A percentile compares a stretch with the other conserved stretches of the same genome.
Conservation (phyloP, 352 stramenopile species). For the Globisporangium radiosum region DNA sequence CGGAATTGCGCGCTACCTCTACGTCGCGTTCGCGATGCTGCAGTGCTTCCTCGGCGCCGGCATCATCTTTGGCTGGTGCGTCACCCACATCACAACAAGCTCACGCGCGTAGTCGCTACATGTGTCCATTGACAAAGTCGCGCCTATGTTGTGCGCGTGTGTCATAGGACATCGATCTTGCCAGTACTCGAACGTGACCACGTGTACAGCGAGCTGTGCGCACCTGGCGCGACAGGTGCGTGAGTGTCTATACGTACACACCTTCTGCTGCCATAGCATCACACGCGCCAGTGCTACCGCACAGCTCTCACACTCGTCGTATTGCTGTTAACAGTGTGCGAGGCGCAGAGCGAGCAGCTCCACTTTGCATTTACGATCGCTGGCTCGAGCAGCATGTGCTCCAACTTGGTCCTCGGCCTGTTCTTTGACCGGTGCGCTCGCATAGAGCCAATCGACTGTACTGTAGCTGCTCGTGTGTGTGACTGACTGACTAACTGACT, state of each 20-base stretch:
- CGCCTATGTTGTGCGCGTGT: neutral
- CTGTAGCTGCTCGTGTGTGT: too few species aligned
- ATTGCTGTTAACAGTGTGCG: slow-evolving; percentile 24
- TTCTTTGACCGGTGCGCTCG: slow-evolving; percentile 36
- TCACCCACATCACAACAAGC: neutral
- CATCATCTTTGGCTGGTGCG: slow-evolving; percentile 57
- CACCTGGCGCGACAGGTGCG: slow-evolving; percentile 28
- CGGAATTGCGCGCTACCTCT: slow-evolving; percentile 22
- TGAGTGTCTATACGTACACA: neutral
- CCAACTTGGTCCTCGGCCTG: slow-evolving; percentile 53
- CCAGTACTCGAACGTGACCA: slow-evolving; percentile 50
- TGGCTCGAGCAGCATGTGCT: slow-evolving; percentile 52
- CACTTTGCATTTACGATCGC: slow-evolving; percentile 61
- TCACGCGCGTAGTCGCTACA: neutral
- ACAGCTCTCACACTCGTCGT: too few species aligned
- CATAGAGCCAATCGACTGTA: too few species aligned
- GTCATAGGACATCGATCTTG: slow-evolving; percentile 42
- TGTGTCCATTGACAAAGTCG: slow-evolving; percentile 4
- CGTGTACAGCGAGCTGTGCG: slow-evolving; percentile 54
- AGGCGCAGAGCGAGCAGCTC: slow-evolving; percentile 42
- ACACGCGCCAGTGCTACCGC: too few species aligned
- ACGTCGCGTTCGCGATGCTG: slow-evolving; percentile 48
- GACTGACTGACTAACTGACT: too few species aligned
- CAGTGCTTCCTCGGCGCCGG: slow-evolving; percentile 56
- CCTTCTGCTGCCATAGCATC: too few species aligned